Conservation (phyloP, 441 rosid genomes). For the Erodium trifolium region DNA sequence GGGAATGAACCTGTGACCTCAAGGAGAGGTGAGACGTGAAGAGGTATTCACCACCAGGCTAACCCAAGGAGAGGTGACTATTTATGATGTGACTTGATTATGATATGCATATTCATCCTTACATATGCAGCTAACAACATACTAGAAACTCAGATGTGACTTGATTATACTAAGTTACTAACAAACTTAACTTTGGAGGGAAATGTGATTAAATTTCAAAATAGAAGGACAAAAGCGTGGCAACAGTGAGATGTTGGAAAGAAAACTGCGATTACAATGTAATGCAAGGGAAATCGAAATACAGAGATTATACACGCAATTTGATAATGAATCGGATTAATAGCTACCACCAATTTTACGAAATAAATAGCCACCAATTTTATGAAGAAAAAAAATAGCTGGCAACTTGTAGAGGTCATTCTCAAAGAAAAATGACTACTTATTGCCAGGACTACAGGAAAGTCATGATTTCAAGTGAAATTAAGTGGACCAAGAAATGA, state of each 20-base stretch:
- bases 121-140: not conserved
- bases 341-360: too few relatives aligned
- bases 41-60: too few relatives aligned
- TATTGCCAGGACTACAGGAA: not conserved
- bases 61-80: too few relatives aligned
- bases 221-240: not conserved
- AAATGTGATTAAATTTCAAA: conserved; percentile 8
- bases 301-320: too few relatives aligned
- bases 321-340: too few relatives aligned
- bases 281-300: not conserved
- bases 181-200: not conserved
- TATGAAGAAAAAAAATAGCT: not conserved
- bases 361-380: too few relatives aligned
- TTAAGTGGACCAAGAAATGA: not conserved
- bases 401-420: conserved; percentile 6
- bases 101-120: not conserved
- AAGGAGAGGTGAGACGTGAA: too few relatives aligned
- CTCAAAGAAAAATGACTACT: not conserved
- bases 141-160: conserved; percentile 8
- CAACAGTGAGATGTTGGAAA: not conserved
- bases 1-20: too few relatives aligned
- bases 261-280: not conserved
- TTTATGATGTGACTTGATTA: not conserved
- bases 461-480: not conserved
- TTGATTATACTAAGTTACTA: conserved; percentile 2